Percentiles rank a stretch among this genome's conserved stretches.
Evolutionary conservation across 345 rosid species (phyloP).

Genomic region (Trapa incisa): DNA sequence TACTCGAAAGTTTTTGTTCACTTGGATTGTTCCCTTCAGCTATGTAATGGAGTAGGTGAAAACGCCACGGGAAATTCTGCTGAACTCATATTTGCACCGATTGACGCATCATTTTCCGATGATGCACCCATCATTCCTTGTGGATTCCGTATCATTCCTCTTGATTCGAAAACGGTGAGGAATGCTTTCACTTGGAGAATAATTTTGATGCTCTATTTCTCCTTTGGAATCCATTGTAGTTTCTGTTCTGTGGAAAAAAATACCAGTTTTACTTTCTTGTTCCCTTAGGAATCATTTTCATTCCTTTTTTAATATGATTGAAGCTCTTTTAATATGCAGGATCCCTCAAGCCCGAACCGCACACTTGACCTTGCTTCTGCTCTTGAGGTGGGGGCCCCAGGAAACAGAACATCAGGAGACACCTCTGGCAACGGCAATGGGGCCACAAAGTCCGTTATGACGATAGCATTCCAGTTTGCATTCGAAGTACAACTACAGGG

Average conservation of each 20-base stretch:
- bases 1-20: background rate
- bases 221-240: background rate
- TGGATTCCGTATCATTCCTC: constrained; percentile 91
- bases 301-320: background rate
- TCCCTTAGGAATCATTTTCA: too few species aligned
- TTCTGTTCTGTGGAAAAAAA: too few species aligned
- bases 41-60: constrained; percentile 91
- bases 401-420: constrained; percentile 50
- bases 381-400: constrained; percentile 57
- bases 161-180: constrained; percentile 62
- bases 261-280: too few species aligned
- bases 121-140: constrained; percentile 94
- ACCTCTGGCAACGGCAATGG: constrained; percentile 30
- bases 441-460: constrained; percentile 79
- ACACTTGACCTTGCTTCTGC: constrained; percentile 93
- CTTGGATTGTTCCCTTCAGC: constrained; percentile 22
- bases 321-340: constrained; percentile 25
- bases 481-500: constrained; percentile 87
- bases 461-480: constrained; percentile 89
- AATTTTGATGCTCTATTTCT: background rate
- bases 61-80: constrained; percentile 70
- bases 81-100: constrained; percentile 89
- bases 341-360: constrained; percentile 75
- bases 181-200: background rate
- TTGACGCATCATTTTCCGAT: constrained; percentile 90